Percentiles rank a stretch among this genome's conserved stretches.
These are phyloP conservation scores for Candida nitratophila DNA, from an alignment of 805 yeast species.

Conservation along the genomic window DNA sequence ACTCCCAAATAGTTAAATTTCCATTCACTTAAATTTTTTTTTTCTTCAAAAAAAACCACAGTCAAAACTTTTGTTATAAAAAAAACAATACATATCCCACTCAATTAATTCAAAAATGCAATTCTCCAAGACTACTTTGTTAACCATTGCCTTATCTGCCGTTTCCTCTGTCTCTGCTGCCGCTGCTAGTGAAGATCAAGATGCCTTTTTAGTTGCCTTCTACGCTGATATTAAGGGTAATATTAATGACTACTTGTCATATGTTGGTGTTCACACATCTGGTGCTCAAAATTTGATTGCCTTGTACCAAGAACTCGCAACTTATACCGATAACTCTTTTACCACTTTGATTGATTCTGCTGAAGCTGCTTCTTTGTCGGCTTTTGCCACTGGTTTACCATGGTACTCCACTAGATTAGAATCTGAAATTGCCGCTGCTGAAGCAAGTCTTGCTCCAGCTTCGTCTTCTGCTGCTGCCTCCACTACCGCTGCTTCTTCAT, in stretches of 20 bases:
- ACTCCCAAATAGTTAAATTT: no score
- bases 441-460: constrained; percentile 7
- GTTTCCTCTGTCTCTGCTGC: constrained; percentile 15
- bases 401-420: constrained; percentile 27
- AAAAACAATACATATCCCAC: neutral
- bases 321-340: constrained; percentile 38
- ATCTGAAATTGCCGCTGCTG: constrained; percentile 11
- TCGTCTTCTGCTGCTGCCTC: constrained; percentile 9
- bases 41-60: no score
- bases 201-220: constrained; percentile 28
- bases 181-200: constrained; percentile 10
- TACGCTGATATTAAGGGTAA: constrained; percentile 29
- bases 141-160: constrained; percentile 4
- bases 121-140: constrained; percentile 10
- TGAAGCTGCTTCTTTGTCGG: constrained; percentile 11
- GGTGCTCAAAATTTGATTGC: constrained; percentile 22
- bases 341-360: constrained; percentile 30
- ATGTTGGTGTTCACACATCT: constrained; percentile 21
- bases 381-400: constrained; percentile 25
- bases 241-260: constrained; percentile 25
- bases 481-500: constrained; percentile 3
- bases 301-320: constrained; percentile 25
- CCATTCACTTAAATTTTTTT: no score
- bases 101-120: constrained; percentile 13
- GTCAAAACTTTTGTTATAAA: no score